These are phyloP conservation scores for Withania somnifera DNA, from an alignment of 305 asterid species.

Conservation along the genomic window DNA sequence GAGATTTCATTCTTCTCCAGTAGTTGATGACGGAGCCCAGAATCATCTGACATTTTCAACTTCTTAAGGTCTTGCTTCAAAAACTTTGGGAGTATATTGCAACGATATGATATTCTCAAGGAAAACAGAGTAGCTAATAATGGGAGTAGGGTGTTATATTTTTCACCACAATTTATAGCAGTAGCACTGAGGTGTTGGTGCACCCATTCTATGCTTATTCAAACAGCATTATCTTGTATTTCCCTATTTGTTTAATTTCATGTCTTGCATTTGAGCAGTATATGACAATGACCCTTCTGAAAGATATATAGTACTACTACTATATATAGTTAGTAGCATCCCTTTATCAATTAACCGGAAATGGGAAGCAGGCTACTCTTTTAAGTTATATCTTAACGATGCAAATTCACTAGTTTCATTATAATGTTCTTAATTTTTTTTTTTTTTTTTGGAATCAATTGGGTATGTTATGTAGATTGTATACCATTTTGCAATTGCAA, in stretches of 20 bases:
- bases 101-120: not conserved
- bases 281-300: not conserved
- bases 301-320: not conserved
- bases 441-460: too few species aligned
- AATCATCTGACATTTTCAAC: not conserved
- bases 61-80: not conserved
- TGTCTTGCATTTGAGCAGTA: not conserved
- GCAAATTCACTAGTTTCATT: too few species aligned
- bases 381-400: too few species aligned
- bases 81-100: not conserved
- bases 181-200: not conserved
- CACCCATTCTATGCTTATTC: not conserved
- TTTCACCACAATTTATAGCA: not conserved
- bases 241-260: not conserved
- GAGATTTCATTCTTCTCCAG: not conserved
- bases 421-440: too few species aligned
- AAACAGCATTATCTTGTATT: not conserved
- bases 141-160: not conserved
- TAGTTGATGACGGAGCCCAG: not conserved
- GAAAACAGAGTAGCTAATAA: not conserved
- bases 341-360: not conserved
- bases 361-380: not conserved
- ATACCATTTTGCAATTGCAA: too few species aligned
- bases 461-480: too few species aligned
- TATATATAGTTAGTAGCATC: not conserved